Conservation (phyloP, 106 monocot genomes). For the Allium sativum region DNA sequence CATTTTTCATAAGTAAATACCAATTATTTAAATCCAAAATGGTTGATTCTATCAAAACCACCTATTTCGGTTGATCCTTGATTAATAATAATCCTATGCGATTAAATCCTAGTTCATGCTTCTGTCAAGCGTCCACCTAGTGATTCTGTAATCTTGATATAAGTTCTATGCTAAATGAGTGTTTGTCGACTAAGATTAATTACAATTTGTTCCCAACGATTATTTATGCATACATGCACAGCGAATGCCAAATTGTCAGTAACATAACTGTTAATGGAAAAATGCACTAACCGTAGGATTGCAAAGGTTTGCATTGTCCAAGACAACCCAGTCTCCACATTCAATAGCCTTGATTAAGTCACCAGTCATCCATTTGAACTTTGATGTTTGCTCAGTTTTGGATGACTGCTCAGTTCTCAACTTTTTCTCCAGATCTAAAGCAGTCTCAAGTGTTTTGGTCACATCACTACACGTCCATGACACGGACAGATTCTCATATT, state of each 20-base stretch:
- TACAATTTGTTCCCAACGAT: background rate
- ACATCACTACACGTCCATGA: conserved; percentile 50
- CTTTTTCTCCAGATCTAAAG: conserved; percentile 34
- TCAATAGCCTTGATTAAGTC: conserved; percentile 79
- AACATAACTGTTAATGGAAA: background rate
- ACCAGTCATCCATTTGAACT: conserved; percentile 89
- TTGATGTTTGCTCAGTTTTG: conserved; percentile 19
- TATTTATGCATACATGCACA: too few relatives aligned
- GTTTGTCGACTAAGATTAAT: too few relatives aligned
- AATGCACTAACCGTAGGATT: conserved; percentile 67
- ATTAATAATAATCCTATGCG: too few relatives aligned
- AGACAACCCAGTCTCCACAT: conserved; percentile 76
- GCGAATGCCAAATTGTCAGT: background rate
- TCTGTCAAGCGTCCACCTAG: too few relatives aligned
- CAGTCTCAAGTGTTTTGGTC: conserved; percentile 27
- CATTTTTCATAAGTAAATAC: too few relatives aligned
- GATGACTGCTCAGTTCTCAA: background rate
- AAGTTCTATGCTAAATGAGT: too few relatives aligned
- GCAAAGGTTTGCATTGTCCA: conserved; percentile 98
- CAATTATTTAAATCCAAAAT: too few relatives aligned
- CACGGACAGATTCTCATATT: conserved; percentile 34
- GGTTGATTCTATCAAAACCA: too few relatives aligned
- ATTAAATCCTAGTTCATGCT: too few relatives aligned
- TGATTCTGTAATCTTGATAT: too few relatives aligned
- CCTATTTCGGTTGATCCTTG: too few relatives aligned